phyloP scores from a whole-genome alignment of 768 basidiomycete species.

The Amanita pseudoporphyria region DNA sequence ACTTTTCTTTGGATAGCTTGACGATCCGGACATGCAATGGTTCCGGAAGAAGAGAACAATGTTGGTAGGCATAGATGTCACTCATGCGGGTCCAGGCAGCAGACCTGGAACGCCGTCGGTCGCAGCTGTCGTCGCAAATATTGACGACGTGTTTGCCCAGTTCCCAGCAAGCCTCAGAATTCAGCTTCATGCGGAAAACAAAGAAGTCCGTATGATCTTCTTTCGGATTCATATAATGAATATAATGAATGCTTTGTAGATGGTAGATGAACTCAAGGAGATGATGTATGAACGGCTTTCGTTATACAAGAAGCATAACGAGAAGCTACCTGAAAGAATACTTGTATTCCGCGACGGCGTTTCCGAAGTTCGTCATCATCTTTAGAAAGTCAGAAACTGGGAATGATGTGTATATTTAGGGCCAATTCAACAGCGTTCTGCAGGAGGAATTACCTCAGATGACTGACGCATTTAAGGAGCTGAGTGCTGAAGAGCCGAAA shows the following conservation, averaged over 20 bases:
- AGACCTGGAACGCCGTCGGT: conserved; percentile 70
- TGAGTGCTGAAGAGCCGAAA: conserved; percentile 15
- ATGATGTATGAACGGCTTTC: conserved; percentile 69
- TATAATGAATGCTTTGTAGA: conserved; percentile 44
- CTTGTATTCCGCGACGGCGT: conserved; percentile 77
- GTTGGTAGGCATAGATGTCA: conserved; percentile 81
- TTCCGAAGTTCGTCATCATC: conserved; percentile 35
- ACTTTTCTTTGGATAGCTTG: conserved; percentile 29
- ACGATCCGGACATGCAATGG: conserved; percentile 49
- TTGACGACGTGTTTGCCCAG: conserved; percentile 60
- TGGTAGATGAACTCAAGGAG: conserved; percentile 51
- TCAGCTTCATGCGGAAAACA: conserved; percentile 41
- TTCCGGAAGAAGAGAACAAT: conserved; percentile 60
- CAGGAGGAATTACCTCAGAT: conserved; percentile 54
- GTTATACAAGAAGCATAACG: conserved; percentile 46
- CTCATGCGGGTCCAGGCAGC: conserved; percentile 65
- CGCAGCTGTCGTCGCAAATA: conserved; percentile 73
- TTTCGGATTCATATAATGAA: conserved; percentile 5
- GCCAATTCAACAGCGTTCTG: conserved; percentile 61
- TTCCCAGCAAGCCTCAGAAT: conserved; percentile 68
- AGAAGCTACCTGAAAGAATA: conserved; percentile 53
- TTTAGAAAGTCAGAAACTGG: neutral
- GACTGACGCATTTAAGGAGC: conserved; percentile 45
- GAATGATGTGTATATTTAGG: conserved; percentile 28
- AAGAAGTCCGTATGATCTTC: conserved; percentile 25